Conservation (phyloP, 441 rosid species). For the Caryocar brasiliense region DNA sequence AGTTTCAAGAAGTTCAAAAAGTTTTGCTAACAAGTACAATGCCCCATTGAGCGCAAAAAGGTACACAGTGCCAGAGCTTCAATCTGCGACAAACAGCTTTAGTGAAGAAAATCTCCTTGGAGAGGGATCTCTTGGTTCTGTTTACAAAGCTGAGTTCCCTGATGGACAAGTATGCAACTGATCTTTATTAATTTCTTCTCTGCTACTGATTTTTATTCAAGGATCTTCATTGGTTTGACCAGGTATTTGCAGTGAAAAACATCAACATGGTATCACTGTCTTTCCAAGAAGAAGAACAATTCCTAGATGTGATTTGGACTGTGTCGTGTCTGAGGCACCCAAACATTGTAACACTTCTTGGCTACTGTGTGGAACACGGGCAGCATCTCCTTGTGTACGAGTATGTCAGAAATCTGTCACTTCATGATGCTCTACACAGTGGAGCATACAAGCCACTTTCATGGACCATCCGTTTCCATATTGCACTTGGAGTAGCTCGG, state of each 20-base stretch:
- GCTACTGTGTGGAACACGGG: constrained; percentile 77
- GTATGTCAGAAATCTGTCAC: constrained; percentile 57
- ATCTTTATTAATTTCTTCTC: no score
- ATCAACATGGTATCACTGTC: constrained; percentile 61
- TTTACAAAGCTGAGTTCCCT: constrained; percentile 70
- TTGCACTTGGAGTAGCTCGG: constrained; percentile 78
- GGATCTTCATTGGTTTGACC: no score
- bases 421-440: constrained; percentile 59
- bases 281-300: constrained; percentile 72
- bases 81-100: constrained; percentile 65
- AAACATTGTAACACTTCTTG: constrained; percentile 65
- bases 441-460: constrained; percentile 61
- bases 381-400: constrained; percentile 79
- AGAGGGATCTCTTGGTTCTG: constrained; percentile 87
- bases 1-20: constrained; percentile 46
- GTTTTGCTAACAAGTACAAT: constrained; percentile 38
- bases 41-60: constrained; percentile 44
- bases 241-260: constrained; percentile 74
- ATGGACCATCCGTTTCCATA: constrained; percentile 66
- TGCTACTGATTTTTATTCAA: no score
- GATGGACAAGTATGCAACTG: constrained; percentile 53
- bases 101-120: constrained; percentile 69
- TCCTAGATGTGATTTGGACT: constrained; percentile 60
- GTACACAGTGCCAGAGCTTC: constrained; percentile 67
- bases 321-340: constrained; percentile 74